These are phyloP conservation scores for Escovopsis weberi DNA, from an alignment of 2,329 filamentous ascomycete genomes.

Conservation along the genomic window DNA sequence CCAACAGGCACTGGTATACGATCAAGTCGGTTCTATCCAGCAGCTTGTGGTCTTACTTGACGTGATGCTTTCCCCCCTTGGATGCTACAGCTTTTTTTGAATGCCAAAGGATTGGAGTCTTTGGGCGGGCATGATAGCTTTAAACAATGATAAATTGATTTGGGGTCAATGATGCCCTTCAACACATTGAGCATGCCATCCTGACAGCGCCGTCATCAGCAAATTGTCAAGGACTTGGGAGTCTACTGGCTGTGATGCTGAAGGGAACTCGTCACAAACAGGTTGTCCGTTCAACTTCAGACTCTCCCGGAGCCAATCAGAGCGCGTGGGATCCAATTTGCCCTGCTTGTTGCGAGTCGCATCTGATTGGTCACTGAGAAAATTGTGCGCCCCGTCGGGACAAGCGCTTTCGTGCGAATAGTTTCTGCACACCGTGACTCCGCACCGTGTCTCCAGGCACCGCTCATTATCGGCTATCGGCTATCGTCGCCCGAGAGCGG, in stretches of 20 bases:
- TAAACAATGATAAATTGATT: too few relatives aligned
- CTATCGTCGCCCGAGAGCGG: slow-evolving; percentile 6
- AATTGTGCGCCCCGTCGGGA: too few relatives aligned
- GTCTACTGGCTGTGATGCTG: too few relatives aligned
- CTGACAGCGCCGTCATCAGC: too few relatives aligned
- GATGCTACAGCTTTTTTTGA: slow-evolving; percentile 8
- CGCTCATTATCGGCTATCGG: slow-evolving; percentile 3
- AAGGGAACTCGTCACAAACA: too few relatives aligned
- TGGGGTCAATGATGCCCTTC: too few relatives aligned
- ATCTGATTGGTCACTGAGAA: not conserved
- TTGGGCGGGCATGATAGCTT: slow-evolving; percentile 1
- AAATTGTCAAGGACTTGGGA: too few relatives aligned
- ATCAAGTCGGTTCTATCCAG: slow-evolving; percentile 5
- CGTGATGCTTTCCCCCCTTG: slow-evolving; percentile 8
- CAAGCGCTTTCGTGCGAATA: too few relatives aligned
- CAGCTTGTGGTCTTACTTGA: slow-evolving; percentile 18
- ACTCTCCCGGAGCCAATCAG: not conserved
- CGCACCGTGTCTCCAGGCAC: not conserved
- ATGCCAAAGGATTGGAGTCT: slow-evolving; percentile 9
- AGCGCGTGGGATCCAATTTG: not conserved
- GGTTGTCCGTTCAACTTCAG: too few relatives aligned
- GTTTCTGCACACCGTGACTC: too few relatives aligned
- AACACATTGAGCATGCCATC: too few relatives aligned
- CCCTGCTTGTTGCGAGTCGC: slow-evolving; percentile 2
- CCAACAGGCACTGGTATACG: too few relatives aligned